Evolutionary conservation across 2,329 filamentous ascomycete species (phyloP).

Genomic region (Diaporthe longicolla): DNA sequence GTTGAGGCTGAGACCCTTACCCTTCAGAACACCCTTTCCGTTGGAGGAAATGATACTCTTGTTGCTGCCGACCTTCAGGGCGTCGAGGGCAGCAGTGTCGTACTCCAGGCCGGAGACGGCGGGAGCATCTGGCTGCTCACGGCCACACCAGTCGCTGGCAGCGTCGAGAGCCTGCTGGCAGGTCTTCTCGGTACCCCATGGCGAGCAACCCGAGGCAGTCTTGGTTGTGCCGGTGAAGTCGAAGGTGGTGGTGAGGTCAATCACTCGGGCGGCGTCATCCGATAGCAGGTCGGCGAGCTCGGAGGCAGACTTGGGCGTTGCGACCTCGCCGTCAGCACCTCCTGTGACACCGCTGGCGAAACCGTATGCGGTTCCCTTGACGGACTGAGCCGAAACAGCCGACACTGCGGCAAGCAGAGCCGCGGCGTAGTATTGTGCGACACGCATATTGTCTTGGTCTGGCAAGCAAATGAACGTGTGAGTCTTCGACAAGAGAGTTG

Average conservation of each 20-base stretch:
- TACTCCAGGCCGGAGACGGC: slow-evolving; percentile 58
- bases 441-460: slow-evolving; percentile 30
- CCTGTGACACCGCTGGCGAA: slow-evolving; percentile 69
- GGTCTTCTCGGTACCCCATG: slow-evolving; percentile 64
- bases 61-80: slow-evolving; percentile 68
- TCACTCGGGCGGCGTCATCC: slow-evolving; percentile 67
- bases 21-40: slow-evolving; percentile 66
- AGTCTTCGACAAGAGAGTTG: neutral
- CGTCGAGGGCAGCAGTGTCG: slow-evolving; percentile 65
- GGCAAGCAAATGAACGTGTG: slow-evolving; percentile 23
- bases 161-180: slow-evolving; percentile 74
- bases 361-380: slow-evolving; percentile 56
- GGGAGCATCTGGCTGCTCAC: slow-evolving; percentile 67
- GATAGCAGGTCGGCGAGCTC: slow-evolving; percentile 72
- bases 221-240: slow-evolving; percentile 71
- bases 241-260: slow-evolving; percentile 69
- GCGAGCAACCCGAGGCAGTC: slow-evolving; percentile 68
- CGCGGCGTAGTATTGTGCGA: slow-evolving; percentile 35
- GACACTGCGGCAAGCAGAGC: slow-evolving; percentile 46
- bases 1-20: slow-evolving; percentile 68
- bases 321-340: slow-evolving; percentile 67
- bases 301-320: slow-evolving; percentile 65
- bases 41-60: slow-evolving; percentile 71
- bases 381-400: slow-evolving; percentile 46
- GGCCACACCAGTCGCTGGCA: slow-evolving; percentile 67